Percentiles rank a stretch among this genome's conserved stretches.
These are phyloP conservation scores for Aspergillus neoniger DNA, from an alignment of 2,329 filamentous ascomycete genomes.

Conservation along the genomic window DNA sequence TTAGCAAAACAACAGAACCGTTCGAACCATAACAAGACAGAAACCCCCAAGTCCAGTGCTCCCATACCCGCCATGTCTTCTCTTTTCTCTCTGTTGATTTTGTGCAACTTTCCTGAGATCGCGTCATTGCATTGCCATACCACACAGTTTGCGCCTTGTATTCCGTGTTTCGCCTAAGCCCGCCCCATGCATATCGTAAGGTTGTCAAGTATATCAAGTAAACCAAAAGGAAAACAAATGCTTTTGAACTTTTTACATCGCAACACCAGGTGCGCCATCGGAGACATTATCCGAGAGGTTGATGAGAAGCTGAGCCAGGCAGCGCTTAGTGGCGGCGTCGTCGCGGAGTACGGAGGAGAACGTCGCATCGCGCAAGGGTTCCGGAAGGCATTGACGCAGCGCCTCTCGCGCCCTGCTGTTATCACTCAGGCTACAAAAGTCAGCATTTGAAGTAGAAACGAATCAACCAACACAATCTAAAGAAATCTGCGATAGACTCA, in stretches of 20 bases:
- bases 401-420: constrained; percentile 95
- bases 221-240: constrained; percentile 34
- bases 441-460: background rate
- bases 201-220: constrained; percentile 37
- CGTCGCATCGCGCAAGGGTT: constrained; percentile 96
- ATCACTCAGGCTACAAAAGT: constrained; percentile 72
- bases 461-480: background rate
- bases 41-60: constrained; percentile 13
- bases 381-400: constrained; percentile 90
- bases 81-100: constrained; percentile 12
- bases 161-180: constrained; percentile 43
- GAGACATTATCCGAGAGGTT: constrained; percentile 90
- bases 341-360: constrained; percentile 96
- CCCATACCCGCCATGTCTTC: constrained; percentile 5
- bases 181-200: constrained; percentile 46
- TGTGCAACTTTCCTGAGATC: constrained; percentile 11
- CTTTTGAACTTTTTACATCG: constrained; percentile 40
- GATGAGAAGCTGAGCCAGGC: constrained; percentile 93
- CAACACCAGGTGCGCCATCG: constrained; percentile 46
- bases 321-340: constrained; percentile 95
- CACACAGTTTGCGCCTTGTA: constrained; percentile 41
- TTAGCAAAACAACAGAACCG: constrained; percentile 11
- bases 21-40: constrained; percentile 20
- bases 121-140: constrained; percentile 25
- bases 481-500: constrained; percentile 49